A percentile compares a stretch with the other conserved stretches of the same genome.
Conservation (phyloP, 352 stramenopile species). For the Pythium rhizo-oryzae region DNA sequence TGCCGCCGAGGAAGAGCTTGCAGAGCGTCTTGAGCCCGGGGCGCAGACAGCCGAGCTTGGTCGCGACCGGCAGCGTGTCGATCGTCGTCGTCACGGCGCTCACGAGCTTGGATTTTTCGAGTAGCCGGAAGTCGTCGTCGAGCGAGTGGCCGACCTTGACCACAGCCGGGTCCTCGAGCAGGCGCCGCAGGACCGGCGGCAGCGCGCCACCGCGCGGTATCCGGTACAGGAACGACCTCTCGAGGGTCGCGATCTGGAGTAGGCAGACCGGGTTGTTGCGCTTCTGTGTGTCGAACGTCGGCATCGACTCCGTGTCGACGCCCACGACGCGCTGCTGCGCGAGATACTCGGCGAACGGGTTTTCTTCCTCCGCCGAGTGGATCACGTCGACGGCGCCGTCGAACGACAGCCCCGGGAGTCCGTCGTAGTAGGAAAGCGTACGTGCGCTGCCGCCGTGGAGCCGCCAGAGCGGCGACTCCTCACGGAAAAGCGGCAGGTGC, state of each 20-base stretch:
- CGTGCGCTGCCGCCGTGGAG: slow-evolving; percentile 41
- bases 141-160: slow-evolving; percentile 84
- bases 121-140: slow-evolving; percentile 70
- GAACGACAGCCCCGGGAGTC: slow-evolving; percentile 52
- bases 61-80: slow-evolving; percentile 78
- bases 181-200: slow-evolving; percentile 53
- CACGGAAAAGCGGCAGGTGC: slow-evolving; percentile 71
- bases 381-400: slow-evolving; percentile 60
- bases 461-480: slow-evolving; percentile 51
- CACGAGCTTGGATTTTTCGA: slow-evolving; percentile 63
- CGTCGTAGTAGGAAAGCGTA: slow-evolving; percentile 57
- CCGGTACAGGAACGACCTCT: slow-evolving; percentile 74
- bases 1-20: slow-evolving; percentile 69
- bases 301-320: slow-evolving; percentile 82
- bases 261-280: slow-evolving; percentile 72
- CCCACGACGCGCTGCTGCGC: slow-evolving; percentile 53
- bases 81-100: slow-evolving; percentile 66
- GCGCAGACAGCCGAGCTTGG: slow-evolving; percentile 75
- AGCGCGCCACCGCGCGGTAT: slow-evolving; percentile 54
- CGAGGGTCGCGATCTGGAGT: slow-evolving; percentile 78
- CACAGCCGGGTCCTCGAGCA: slow-evolving; percentile 60
- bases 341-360: slow-evolving; percentile 49
- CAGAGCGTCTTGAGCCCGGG: slow-evolving; percentile 75
- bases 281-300: slow-evolving; percentile 60
- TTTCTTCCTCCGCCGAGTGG: slow-evolving; percentile 64